phyloP scores from a whole-genome alignment of 495 filamentous ascomycete genomes.

The Aspergillus nidulans region DNA sequence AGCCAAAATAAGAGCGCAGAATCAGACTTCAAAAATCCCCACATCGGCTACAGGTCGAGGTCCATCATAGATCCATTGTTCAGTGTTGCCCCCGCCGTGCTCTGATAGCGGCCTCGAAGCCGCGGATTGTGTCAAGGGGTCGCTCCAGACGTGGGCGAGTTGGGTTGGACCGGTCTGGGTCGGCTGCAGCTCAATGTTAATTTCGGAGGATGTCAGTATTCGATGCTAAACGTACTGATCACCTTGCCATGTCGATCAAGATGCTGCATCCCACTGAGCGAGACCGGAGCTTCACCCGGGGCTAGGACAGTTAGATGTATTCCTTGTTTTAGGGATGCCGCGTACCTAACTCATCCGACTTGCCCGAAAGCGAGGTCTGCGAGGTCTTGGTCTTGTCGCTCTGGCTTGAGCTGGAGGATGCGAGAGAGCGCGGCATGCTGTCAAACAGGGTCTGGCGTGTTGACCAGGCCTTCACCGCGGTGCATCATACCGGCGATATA shows the following conservation, averaged over 20 bases:
- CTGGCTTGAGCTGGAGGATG: slow-evolving; percentile 24
- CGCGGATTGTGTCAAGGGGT: slow-evolving; percentile 87
- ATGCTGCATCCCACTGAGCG: slow-evolving; percentile 69
- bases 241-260: slow-evolving; percentile 74
- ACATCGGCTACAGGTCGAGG: neutral
- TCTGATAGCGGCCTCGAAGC: slow-evolving; percentile 89
- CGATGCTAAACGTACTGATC: slow-evolving; percentile 72
- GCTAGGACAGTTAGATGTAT: slow-evolving; percentile 7
- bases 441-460: neutral
- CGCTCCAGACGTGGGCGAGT: slow-evolving; percentile 84
- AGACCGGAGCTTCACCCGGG: slow-evolving; percentile 25
- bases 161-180: slow-evolving; percentile 50
- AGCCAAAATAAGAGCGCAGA: neutral
- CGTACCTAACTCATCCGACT: slow-evolving; percentile 79
- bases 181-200: slow-evolving; percentile 23
- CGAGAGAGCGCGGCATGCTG: slow-evolving; percentile 7
- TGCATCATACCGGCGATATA: neutral
- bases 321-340: neutral
- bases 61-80: neutral
- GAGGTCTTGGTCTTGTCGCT: slow-evolving; percentile 48
- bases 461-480: neutral
- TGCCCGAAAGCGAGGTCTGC: slow-evolving; percentile 60
- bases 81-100: slow-evolving; percentile 31
- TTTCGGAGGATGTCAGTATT: neutral
- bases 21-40: neutral